A percentile compares a stretch with the other conserved stretches of the same genome.
phyloP scores from a whole-genome alignment of 768 basidiomycete species.

The Pisolithus microcarpus region DNA sequence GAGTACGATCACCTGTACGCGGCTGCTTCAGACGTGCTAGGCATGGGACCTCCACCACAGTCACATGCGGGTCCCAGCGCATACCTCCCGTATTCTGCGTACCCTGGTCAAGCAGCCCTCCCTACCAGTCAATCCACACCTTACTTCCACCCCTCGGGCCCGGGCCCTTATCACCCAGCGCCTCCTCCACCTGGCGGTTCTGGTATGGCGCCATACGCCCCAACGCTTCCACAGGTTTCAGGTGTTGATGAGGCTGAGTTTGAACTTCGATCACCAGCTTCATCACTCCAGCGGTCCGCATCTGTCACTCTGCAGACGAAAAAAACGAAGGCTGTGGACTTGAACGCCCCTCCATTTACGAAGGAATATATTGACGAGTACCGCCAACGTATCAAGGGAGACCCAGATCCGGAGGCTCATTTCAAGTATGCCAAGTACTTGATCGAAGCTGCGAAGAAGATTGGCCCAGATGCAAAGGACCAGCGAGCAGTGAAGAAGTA shows the following conservation, averaged over 20 bases:
- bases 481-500: constrained; percentile 86
- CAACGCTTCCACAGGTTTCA: constrained; percentile 24
- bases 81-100: constrained; percentile 19
- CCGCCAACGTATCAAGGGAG: constrained; percentile 91
- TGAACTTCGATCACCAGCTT: constrained; percentile 42
- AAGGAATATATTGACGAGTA: constrained; percentile 98
- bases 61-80: constrained; percentile 10
- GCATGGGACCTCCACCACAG: constrained; percentile 55
- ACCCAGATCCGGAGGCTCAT: constrained; percentile 97
- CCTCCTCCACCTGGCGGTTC: constrained; percentile 13
- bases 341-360: constrained; percentile 80
- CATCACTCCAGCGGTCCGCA: constrained; percentile 44
- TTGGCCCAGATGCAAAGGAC: constrained; percentile 65
- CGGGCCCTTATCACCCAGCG: constrained; percentile 14
- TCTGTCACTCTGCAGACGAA: constrained; percentile 51
- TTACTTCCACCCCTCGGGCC: constrained; percentile 26
- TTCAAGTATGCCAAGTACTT: constrained; percentile 98
- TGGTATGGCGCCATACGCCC: constrained; percentile 13
- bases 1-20: constrained; percentile 58
- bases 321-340: constrained; percentile 76
- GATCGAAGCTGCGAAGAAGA: constrained; percentile 94
- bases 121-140: constrained; percentile 25
- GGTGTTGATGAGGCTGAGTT: constrained; percentile 39
- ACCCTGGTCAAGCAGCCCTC: constrained; percentile 15
- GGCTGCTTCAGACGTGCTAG: constrained; percentile 75